These are phyloP conservation scores for Phytomonas serpens DNA, from an alignment of 208 protist species.

Conservation along the genomic window DNA sequence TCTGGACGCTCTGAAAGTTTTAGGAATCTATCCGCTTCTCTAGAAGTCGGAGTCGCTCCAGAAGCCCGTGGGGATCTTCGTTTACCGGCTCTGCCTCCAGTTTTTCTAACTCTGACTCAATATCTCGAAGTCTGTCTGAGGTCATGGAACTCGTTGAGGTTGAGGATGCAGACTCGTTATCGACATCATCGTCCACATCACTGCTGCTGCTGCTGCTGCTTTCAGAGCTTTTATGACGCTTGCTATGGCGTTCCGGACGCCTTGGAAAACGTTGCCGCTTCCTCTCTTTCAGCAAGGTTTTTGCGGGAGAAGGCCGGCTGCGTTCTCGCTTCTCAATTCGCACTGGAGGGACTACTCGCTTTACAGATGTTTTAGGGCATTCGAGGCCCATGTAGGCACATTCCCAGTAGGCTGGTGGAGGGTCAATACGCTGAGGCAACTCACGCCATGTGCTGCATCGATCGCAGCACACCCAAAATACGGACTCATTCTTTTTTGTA, in stretches of 20 bases:
- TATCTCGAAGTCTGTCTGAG: constrained; percentile 8
- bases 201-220: not conserved
- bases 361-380: constrained; percentile 11
- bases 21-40: constrained; percentile 14
- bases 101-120: constrained; percentile 12
- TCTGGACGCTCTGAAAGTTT: not conserved
- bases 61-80: constrained; percentile 17
- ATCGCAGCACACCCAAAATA: constrained; percentile 48
- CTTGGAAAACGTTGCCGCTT: not conserved
- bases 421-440: constrained; percentile 21
- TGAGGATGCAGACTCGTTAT: not conserved
- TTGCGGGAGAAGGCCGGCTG: not conserved
- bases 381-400: constrained; percentile 26
- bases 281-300: not conserved
- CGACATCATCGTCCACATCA: not conserved
- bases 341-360: not conserved
- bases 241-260: not conserved
- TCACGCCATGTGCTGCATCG: constrained; percentile 33
- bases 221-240: not conserved
- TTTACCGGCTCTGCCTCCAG: constrained; percentile 14
- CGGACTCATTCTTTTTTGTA: not conserved
- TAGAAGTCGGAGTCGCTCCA: constrained; percentile 16
- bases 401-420: constrained; percentile 38
- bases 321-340: not conserved
- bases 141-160: not conserved